Evolutionary conservation across 2,329 filamentous ascomycete species (phyloP), one percentile per base, ranked within the genome.

Genomic region (Thielaviopsis musarum): DNA sequence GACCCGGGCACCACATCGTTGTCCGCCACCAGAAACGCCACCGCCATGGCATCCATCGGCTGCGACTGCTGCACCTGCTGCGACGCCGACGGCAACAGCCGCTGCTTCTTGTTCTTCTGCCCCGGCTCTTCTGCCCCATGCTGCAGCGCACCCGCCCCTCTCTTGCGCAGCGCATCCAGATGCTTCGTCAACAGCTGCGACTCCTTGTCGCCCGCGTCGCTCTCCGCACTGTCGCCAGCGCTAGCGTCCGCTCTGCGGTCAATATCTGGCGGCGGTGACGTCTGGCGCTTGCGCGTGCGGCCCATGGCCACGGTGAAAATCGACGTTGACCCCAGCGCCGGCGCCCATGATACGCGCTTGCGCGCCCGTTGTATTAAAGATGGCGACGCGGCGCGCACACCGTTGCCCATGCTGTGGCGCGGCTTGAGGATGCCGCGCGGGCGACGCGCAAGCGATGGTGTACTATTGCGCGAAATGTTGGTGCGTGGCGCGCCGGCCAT

Each of bases 1-100:
- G 56, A 61, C 28, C 59, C 59, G 2, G 55, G 54, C 22, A 62
- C 62, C 26, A 52, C 65, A 15, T 61, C 60, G 61, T 61, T 58
- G 62, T 79, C 76, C 5, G 74, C 76, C n/a, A 70, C 66, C 28
- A 72, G 67, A 61, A 79, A 80, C 6, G 74, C 73, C 61, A 75
- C 69, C 0, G 76, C 76, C 73, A 78, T 77, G 6, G 74, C 76
- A 59, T 68, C 70, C 17, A 75, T 63, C 0, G 65, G 65, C 6
- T 74, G 73, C 34, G 74, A 78, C 41, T 67, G 63, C 13, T 66
- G 67, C 12, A 61, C 66, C 62, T 70, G 71, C 62, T 77, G 75
- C 5, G 73, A 77, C 13, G 67, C 69, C 19, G 70, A 72, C 4
- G 73, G 74, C 2, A 76, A 64, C 1, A 77, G 64, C 15, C 66